Percentiles rank a stretch among this genome's conserved stretches.
phyloP scores from a whole-genome alignment of 2,329 filamentous ascomycete genomes.

The Diaporthe helianthi region DNA sequence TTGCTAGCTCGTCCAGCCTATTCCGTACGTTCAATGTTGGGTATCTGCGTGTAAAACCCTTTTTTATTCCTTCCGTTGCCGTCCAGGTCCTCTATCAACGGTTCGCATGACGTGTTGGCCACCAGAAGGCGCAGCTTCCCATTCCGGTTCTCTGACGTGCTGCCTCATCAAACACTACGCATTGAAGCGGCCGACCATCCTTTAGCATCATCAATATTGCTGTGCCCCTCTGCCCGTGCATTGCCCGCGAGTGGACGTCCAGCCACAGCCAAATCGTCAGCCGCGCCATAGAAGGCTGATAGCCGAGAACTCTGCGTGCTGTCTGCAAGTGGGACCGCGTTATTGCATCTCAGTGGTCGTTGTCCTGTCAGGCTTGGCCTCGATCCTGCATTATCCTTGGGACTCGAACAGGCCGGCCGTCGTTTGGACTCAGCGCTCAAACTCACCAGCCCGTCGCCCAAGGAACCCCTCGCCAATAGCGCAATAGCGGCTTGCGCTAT shows the following conservation, averaged over 20 bases:
- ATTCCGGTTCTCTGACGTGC: not conserved
- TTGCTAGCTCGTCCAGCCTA: constrained; percentile 12
- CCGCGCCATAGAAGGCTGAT: constrained; percentile 4
- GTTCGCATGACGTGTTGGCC: not conserved
- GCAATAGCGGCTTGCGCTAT: constrained; percentile 23
- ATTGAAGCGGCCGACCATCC: not conserved
- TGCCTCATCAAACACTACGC: constrained; percentile 1
- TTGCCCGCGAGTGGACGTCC: constrained; percentile 12
- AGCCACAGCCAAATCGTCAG: not conserved
- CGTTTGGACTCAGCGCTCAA: constrained; percentile 21
- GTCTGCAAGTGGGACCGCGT: not conserved
- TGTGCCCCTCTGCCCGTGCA: not conserved
- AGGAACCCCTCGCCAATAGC: constrained; percentile 32
- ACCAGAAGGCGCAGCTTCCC: constrained; percentile 9
- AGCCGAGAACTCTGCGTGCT: not conserved
- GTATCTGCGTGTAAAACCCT: not conserved
- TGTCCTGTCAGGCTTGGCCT: constrained; percentile 5
- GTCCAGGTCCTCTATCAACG: not conserved
- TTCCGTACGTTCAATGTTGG: no score
- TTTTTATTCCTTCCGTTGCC: not conserved
- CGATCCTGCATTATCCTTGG: constrained; percentile 33
- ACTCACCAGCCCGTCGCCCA: constrained; percentile 20
- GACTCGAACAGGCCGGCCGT: constrained; percentile 16
- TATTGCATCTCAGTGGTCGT: constrained; percentile 26
- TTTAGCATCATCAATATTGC: not conserved